phyloP scores from a whole-genome alignment of 169 alveolate genomes.

The Babesia caballi region DNA sequence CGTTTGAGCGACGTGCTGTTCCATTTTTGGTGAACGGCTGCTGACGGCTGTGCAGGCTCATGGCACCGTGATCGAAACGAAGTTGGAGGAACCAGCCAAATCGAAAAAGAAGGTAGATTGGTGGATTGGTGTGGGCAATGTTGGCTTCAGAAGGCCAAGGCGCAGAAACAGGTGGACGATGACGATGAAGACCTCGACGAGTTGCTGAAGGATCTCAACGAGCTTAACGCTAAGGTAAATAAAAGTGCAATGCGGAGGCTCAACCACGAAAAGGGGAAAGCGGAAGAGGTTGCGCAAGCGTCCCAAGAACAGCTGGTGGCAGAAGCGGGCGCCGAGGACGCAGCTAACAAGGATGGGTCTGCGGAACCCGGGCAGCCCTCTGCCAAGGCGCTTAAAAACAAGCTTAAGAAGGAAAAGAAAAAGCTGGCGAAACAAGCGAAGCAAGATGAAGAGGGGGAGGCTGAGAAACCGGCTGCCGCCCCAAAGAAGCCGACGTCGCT shows the following conservation, averaged over 20 bases:
- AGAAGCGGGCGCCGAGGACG: neutral
- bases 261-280: neutral
- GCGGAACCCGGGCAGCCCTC: slow-evolving; percentile 33
- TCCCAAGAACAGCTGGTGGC: neutral
- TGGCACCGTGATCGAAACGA: slow-evolving; percentile 12
- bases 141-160: slow-evolving; percentile 33
- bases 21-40: neutral
- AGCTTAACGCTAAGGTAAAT: neutral
- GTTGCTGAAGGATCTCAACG: slow-evolving; percentile 51
- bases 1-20: neutral
- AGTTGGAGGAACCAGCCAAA: neutral
- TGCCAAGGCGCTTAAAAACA: slow-evolving; percentile 63
- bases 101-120: slow-evolving; percentile 25
- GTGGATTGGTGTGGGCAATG: neutral
- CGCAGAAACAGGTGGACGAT: slow-evolving; percentile 11
- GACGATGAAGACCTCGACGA: slow-evolving; percentile 61
- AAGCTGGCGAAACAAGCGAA: slow-evolving; percentile 55
- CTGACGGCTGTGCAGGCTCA: slow-evolving; percentile 1
- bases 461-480: slow-evolving; percentile 22
- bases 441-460: slow-evolving; percentile 29
- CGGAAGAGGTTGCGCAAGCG: neutral
- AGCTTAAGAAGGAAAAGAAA: slow-evolving; percentile 68
- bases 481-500: slow-evolving; percentile 60
- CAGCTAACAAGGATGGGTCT: slow-evolving; percentile 16
- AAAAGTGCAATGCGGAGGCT: neutral